Evolutionary conservation across 75 land plant genomes (phyloP).

Genomic region (Pseudotsuga menziesii): DNA sequence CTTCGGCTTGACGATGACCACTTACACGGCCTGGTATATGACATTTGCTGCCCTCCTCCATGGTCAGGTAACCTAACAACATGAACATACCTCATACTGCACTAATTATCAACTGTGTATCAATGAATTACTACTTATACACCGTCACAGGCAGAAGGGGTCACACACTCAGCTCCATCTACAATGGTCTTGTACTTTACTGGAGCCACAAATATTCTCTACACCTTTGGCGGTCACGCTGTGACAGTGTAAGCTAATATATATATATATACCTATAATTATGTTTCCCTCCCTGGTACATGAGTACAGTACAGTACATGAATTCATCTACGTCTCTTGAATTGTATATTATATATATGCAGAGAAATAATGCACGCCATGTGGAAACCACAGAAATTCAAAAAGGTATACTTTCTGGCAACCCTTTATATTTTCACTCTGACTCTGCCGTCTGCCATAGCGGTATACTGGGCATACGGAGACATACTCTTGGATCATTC

Average conservation of each 20-base stretch:
- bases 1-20: slow-evolving; percentile 42
- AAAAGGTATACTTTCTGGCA: slow-evolving; percentile 52
- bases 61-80: slow-evolving; percentile 87
- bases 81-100: not conserved
- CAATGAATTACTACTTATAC: no score
- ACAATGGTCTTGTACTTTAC: slow-evolving; percentile 85
- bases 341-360: slow-evolving; percentile 3
- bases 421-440: slow-evolving; percentile 67
- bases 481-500: slow-evolving; percentile 50
- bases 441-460: slow-evolving; percentile 58
- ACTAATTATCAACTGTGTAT: no score
- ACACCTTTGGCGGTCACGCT: slow-evolving; percentile 96
- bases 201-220: slow-evolving; percentile 93
- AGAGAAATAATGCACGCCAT: slow-evolving; percentile 79
- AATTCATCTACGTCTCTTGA: no score
- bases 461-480: slow-evolving; percentile 74
- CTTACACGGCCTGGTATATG: slow-evolving; percentile 84
- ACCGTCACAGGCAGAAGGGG: slow-evolving; percentile 13
- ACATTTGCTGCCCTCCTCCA: slow-evolving; percentile 72
- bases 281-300: not conserved
- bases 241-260: slow-evolving; percentile 82
- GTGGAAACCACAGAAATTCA: slow-evolving; percentile 74
- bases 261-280: not conserved
- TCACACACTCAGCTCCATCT: slow-evolving; percentile 69
- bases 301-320: no score